Evolutionary conservation across 78 protist genomes (phyloP), one percentile per base, ranked within the genome.

Genomic region (Parvularia atlantis): DNA sequence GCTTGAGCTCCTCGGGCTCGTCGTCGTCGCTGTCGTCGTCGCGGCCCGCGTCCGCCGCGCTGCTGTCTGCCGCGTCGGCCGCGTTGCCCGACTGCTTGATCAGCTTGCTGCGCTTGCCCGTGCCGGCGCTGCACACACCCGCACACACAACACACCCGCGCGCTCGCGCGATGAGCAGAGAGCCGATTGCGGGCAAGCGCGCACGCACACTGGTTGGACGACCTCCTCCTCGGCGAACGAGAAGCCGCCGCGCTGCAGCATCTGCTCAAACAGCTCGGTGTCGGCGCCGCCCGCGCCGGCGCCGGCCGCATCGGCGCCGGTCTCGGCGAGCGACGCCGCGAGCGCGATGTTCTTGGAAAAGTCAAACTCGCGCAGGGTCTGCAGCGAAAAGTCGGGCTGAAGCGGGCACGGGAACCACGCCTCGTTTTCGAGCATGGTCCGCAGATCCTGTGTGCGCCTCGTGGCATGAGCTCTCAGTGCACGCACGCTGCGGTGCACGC

Each of bases 371-470:
- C 36, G 31, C 28, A 59, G 65, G 24, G 4, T 10, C 26, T 36
- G 17, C 9, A 40, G 2, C 31, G 41, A 17, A 31, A 61, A 61
- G 52, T 19, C 3, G 41, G 66, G 31, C 22, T 16, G 11, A 2
- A 61, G 33, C 6, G 66, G 66, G 40, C 66, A 61, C 22, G 39
- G 66, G 22, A 17, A 22, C 66, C 66, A 61, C 26, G 66, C 44
- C 66, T 61, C 66, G 30, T 61, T 36, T 31, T 61, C 66, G 35
- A 61, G 66, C 66, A 61, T 61, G 35, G 50, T 50, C 17, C 4
- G 44, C 2, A 61, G 50, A 24, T 61, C 40, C 33, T 41, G 46
- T 41, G 46, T 4, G 46, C n/a, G n/a, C n/a, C n/a, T n/a, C n/a
- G n/a, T n/a, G n/a, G n/a, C n/a, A n/a, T n/a, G n/a, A n/a, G n/a